Percentiles rank a stretch among this genome's conserved stretches.
These are phyloP conservation scores for Boeremia exigua DNA, from an alignment of 2,329 filamentous ascomycete species.

Conservation along the genomic window DNA sequence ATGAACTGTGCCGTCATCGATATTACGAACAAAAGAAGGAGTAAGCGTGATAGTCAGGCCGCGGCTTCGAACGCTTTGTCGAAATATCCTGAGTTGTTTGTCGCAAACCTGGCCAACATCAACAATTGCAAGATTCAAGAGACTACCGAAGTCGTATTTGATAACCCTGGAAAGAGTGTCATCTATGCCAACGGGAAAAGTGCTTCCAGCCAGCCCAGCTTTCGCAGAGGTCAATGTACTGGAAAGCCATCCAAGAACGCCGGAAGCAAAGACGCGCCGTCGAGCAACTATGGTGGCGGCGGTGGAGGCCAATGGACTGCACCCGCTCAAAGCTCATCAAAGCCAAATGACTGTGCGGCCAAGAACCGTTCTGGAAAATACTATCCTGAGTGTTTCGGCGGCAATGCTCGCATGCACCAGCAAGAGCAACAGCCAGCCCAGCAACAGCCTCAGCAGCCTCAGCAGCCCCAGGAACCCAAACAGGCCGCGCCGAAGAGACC, in stretches of 20 bases:
- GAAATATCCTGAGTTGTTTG: constrained; percentile 51
- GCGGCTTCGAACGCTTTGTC: constrained; percentile 35
- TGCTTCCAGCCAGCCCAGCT: constrained; percentile 21
- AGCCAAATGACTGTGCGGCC: neutral
- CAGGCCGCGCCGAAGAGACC: neutral
- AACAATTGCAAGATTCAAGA: constrained; percentile 51
- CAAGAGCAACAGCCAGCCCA: constrained; percentile 1
- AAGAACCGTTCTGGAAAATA: neutral
- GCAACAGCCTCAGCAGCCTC: neutral
- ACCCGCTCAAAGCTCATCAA: neutral
- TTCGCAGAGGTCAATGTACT: constrained; percentile 24
- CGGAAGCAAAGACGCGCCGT: constrained; percentile 3
- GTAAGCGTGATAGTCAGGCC: constrained; percentile 57
- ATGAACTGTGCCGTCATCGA: constrained; percentile 81
- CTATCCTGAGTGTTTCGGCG: constrained; percentile 2
- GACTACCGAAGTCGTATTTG: constrained; percentile 49
- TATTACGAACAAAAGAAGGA: constrained; percentile 59
- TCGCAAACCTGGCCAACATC: constrained; percentile 51
- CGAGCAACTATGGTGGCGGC: constrained; percentile 5
- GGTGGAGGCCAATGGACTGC: constrained; percentile 23
- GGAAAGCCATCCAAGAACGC: constrained; percentile 26
- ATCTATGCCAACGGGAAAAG: constrained; percentile 46
- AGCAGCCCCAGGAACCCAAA: neutral
- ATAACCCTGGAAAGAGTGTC: constrained; percentile 50
- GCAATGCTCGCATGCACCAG: neutral